Base-by-base conservation (phyloP, 163 green algal genomes). In the Scenedesmus sp. region DNA sequence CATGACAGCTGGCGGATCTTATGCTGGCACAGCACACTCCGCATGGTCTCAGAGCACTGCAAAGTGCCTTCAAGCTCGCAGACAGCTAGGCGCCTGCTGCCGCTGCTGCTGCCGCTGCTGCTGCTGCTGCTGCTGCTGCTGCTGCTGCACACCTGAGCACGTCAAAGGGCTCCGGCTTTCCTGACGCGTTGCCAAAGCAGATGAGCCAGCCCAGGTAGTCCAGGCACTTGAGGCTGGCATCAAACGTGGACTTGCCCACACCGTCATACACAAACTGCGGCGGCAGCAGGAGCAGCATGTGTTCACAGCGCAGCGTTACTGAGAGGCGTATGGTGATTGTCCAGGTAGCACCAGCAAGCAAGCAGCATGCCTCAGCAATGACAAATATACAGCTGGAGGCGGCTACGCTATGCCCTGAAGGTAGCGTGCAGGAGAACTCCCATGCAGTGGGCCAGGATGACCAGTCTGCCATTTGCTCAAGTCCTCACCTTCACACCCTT, bases 201-300 rank as follows among this genome's bases (percentile, higher is more conserved):
- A 94, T 55, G 64, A 94, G 62, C 70, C 73, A 93, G n/a, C 92
- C 92, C n/a, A 92, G 83, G 81, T 86, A 85, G 79, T 77, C 81
- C 23, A 94, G 84, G 60, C 82, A 91, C 59, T 84, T 60, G 13
- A 92, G 67, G 7, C 82, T 90, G 7, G 82, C 52, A 15, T 94
- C 92, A 81, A 93, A 94, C 3, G 92, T 94, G 87, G 81, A 73
- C 79, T 83, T 87, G 57, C 93, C 93, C 8, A 94, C 93, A 84
- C 90, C 90, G 92, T 89, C 87, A 86, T 87, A 91, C 74, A 91
- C 87, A 74, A 91, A 91, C 87, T 91, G 70, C 87, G 86, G 64
- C 86, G 84, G 56, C 34, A 90, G 26, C n/a, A 84, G 86, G 15
- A 83, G 62, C 62, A 62, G 34, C 70, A 79, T 10, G 9, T 9